phyloP scores from a whole-genome alignment of 331 rosid species.

The Arachis monticola region DNA sequence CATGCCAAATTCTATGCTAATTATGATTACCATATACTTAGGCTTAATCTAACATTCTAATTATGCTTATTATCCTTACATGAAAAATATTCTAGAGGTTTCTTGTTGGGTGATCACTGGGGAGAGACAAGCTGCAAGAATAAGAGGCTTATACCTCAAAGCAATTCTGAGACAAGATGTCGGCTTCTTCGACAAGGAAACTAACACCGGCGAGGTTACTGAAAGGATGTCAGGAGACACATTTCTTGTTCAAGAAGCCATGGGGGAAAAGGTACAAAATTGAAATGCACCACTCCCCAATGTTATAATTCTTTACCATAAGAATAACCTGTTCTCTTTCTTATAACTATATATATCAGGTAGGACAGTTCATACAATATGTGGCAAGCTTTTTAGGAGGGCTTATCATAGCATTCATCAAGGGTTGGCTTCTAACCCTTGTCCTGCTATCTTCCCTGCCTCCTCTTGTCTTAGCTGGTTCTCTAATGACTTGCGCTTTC shows the following conservation, averaged over 20 bases:
- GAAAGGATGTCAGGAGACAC: conserved; percentile 89
- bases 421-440: conserved; percentile 84
- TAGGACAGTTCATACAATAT: conserved; percentile 76
- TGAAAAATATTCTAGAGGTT: conserved; percentile 59
- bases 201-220: conserved; percentile 72
- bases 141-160: conserved; percentile 73
- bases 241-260: conserved; percentile 86
- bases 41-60: not conserved
- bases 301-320: not conserved
- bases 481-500: conserved; percentile 47
- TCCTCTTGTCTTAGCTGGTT: conserved; percentile 65
- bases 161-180: conserved; percentile 90
- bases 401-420: conserved; percentile 64
- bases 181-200: conserved; percentile 74
- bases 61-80: not conserved
- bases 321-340: conserved; percentile 5
- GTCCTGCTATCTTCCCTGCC: conserved; percentile 75
- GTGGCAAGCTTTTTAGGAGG: conserved; percentile 68
- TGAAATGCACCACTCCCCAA: not conserved
- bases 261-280: conserved; percentile 79
- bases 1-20: conserved; percentile 33
- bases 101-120: conserved; percentile 88
- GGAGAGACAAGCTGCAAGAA: conserved; percentile 84
- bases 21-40: not conserved
- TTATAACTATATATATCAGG: conserved; percentile 52